A percentile compares a stretch with the other conserved stretches of the same genome.
phyloP scores from a whole-genome alignment of 345 rosid species.

The Firmiana major region DNA sequence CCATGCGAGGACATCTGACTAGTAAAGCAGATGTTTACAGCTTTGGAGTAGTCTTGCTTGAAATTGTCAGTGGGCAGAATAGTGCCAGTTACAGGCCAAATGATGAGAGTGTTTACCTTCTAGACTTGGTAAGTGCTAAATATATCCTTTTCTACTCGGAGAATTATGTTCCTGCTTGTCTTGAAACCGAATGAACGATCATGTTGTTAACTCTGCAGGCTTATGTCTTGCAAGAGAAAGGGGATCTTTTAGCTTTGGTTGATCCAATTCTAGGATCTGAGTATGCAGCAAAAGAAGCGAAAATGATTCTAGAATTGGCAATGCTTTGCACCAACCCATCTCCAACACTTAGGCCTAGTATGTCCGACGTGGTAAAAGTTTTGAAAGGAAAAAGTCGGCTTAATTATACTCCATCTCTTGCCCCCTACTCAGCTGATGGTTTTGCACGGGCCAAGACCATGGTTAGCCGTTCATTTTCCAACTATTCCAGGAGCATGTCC shows the following conservation, averaged over 20 bases:
- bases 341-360: constrained; percentile 10
- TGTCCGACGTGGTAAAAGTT: constrained; percentile 8
- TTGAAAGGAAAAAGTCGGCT: constrained; percentile 6
- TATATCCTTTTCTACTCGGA: not conserved
- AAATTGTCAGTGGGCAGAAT: constrained; percentile 73
- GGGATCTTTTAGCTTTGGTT: constrained; percentile 7
- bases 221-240: constrained; percentile 12
- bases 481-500: constrained; percentile 13
- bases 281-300: constrained; percentile 3
- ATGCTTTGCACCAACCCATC: constrained; percentile 14
- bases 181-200: not conserved
- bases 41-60: constrained; percentile 87
- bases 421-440: constrained; percentile 8
- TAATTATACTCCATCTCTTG: constrained; percentile 11
- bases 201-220: constrained; percentile 9
- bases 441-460: constrained; percentile 13
- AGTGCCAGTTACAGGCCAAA: constrained; percentile 44
- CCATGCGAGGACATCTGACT: constrained; percentile 74
- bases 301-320: constrained; percentile 6
- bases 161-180: not conserved
- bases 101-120: constrained; percentile 34
- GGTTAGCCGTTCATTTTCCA: constrained; percentile 8
- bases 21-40: constrained; percentile 88
- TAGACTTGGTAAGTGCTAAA: constrained; percentile 45
- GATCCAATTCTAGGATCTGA: constrained; percentile 10